Conservation (phyloP, 2,329 filamentous ascomycete genomes). For the Exophiala sideris region DNA sequence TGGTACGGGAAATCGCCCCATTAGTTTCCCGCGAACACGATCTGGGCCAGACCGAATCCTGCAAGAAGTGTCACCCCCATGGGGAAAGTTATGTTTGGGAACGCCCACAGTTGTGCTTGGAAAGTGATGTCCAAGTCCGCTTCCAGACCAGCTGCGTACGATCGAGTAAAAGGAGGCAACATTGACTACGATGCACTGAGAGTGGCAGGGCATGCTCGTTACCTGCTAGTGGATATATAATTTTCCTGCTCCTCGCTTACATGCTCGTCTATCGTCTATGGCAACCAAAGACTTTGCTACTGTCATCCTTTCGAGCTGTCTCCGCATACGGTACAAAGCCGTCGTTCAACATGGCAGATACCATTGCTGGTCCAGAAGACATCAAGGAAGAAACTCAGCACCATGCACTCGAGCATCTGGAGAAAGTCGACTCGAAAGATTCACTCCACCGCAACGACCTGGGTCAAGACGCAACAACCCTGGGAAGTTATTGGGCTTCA, state of each 20-base stretch:
- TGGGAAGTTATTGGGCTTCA: slow-evolving; percentile 11
- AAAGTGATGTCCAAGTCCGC: not conserved
- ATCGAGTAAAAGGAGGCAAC: not conserved
- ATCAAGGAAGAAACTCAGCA: slow-evolving; percentile 2
- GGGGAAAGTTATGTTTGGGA: not conserved
- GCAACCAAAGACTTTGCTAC: not conserved
- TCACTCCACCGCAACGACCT: slow-evolving; percentile 13
- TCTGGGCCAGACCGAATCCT: not conserved
- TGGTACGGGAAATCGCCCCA: not conserved
- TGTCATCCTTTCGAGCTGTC: not conserved
- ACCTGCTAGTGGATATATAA: not conserved
- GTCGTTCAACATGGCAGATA: not conserved
- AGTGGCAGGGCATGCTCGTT: not conserved
- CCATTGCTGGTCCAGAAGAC: not conserved
- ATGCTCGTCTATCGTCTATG: not conserved
- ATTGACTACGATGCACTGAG: no score
- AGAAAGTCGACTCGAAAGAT: slow-evolving; percentile 12
- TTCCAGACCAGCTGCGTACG: not conserved
- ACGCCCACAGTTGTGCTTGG: not conserved
- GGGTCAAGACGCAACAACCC: slow-evolving; percentile 5
- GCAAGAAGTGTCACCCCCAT: no score
- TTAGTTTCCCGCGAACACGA: not conserved
- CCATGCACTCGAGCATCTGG: slow-evolving; percentile 2
- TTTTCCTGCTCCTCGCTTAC: not conserved
- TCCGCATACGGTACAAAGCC: not conserved